Evolutionary conservation across 371 early-diverging fungal genomes (phyloP).

Genomic region (Mortierella polycephala): DNA sequence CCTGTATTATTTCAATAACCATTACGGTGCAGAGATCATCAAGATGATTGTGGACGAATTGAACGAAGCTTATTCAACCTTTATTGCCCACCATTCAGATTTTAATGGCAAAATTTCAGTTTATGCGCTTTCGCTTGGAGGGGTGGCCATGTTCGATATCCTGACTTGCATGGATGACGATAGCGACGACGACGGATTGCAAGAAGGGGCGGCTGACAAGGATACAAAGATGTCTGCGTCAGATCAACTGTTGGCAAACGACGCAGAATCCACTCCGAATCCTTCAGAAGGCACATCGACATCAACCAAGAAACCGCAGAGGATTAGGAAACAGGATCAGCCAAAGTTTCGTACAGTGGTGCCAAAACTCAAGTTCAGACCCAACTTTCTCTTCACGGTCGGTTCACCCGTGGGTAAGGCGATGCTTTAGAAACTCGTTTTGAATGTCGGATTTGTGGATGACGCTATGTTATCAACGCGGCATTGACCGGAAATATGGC

Average conservation of each 20-base stretch:
- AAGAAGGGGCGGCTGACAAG: background rate
- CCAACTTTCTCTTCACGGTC: conserved; percentile 64
- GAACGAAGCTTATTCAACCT: conserved; percentile 62
- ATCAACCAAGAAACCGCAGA: conserved; percentile 5
- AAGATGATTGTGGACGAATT: conserved; percentile 65
- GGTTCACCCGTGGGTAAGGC: conserved; percentile 56
- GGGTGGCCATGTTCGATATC: conserved; percentile 73
- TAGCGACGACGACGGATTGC: conserved; percentile 34
- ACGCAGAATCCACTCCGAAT: background rate
- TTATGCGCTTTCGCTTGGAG: conserved; percentile 73
- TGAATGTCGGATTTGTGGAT: too few relatives aligned
- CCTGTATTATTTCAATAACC: conserved; percentile 61
- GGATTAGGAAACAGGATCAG: conserved; percentile 33
- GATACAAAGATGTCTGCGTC: too few relatives aligned
- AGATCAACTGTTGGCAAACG: conserved; percentile 1
- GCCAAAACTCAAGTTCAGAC: conserved; percentile 55
- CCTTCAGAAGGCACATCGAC: background rate
- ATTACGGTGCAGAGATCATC: conserved; percentile 63
- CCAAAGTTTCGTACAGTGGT: conserved; percentile 26
- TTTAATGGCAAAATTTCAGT: conserved; percentile 71
- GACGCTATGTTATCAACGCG: too few relatives aligned
- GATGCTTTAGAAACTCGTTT: too few relatives aligned
- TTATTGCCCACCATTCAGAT: conserved; percentile 60
- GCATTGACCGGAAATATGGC: too few relatives aligned
- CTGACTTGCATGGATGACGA: conserved; percentile 58